Conservation (phyloP, 169 alveolate species). For the Cryptosporidium meleagridis region DNA sequence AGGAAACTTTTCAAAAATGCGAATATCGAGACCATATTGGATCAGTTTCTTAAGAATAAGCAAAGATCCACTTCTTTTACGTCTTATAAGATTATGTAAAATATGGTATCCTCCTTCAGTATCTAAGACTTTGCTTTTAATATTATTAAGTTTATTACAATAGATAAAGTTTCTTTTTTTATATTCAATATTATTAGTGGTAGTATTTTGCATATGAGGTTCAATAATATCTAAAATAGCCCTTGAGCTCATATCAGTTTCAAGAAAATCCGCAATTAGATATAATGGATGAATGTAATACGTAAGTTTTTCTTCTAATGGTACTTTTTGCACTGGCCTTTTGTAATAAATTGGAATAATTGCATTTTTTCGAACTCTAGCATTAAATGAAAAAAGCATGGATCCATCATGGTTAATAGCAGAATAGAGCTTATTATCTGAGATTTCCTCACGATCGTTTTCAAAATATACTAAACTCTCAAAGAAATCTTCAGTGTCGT, state of each 20-base stretch:
- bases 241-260: conserved; percentile 46
- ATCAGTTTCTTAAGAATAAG: conserved; percentile 21
- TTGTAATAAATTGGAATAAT: conserved; percentile 51
- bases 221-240: conserved; percentile 23
- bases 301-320: conserved; percentile 26
- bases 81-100: background rate
- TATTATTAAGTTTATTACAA: conserved; percentile 12
- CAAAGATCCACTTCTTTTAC: conserved; percentile 54
- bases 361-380: conserved; percentile 8
- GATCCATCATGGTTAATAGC: background rate
- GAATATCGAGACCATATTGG: conserved; percentile 41
- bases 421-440: background rate
- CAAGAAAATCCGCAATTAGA: conserved; percentile 59
- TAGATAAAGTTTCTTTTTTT: background rate
- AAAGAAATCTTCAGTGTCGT: conserved; percentile 37
- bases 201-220: background rate
- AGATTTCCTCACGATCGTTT: background rate
- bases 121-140: conserved; percentile 15
- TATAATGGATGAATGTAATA: conserved; percentile 57
- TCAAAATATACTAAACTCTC: conserved; percentile 55
- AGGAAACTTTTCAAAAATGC: conserved; percentile 31
- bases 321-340: conserved; percentile 10
- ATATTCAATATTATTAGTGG: background rate
- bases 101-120: conserved; percentile 22
- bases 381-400: background rate